phyloP scores from a whole-genome alignment of 2,329 filamentous ascomycete species.

The Aspergillus ochraceus region DNA sequence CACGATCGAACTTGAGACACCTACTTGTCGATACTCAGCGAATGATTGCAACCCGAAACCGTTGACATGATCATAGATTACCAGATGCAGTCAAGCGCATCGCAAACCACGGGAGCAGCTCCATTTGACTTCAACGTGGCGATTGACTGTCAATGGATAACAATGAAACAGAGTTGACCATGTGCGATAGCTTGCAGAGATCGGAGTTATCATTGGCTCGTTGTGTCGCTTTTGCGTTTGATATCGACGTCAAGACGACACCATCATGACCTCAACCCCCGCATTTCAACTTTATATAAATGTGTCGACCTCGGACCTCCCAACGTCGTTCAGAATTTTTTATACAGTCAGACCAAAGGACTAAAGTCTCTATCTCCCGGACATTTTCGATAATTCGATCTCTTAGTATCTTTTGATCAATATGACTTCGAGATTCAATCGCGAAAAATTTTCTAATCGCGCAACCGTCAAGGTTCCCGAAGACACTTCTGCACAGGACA shows the following conservation, averaged over 20 bases:
- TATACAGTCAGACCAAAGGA: not conserved
- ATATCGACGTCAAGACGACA: conserved; percentile 4
- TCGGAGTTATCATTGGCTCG: not conserved
- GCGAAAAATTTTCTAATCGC: conserved; percentile 43
- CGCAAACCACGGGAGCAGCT: not conserved
- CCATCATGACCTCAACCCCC: conserved; percentile 12
- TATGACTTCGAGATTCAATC: conserved; percentile 31
- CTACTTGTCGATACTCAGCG: too few relatives aligned
- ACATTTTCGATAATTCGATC: not conserved
- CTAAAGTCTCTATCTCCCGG: not conserved
- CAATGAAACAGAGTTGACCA: not conserved
- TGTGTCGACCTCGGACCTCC: too few relatives aligned
- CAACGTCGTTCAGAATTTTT: too few relatives aligned
- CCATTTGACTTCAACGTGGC: not conserved
- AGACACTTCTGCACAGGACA: conserved; percentile 40
- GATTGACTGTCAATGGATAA: not conserved
- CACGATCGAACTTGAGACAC: too few relatives aligned
- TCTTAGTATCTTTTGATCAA: not conserved
- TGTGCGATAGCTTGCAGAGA: not conserved
- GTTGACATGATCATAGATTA: not conserved
- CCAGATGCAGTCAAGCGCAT: not conserved
- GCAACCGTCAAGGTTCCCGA: conserved; percentile 46
- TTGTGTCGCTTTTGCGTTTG: not conserved
- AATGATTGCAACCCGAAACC: not conserved
- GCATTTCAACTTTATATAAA: not conserved